These are phyloP conservation scores for Epichloe baconii DNA, from an alignment of 2,329 filamentous ascomycete species.

Conservation along the genomic window DNA sequence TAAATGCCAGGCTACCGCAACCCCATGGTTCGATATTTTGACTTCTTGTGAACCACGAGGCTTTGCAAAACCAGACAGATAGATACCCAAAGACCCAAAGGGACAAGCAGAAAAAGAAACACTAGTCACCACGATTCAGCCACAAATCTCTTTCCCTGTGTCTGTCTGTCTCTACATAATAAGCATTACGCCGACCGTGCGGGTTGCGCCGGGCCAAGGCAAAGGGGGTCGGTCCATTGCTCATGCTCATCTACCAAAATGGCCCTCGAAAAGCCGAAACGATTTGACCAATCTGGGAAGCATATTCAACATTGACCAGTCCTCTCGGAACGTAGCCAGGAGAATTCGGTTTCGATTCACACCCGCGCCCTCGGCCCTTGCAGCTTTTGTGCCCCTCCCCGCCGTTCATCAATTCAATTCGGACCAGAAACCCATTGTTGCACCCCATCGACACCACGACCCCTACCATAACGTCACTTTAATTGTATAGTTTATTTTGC, in stretches of 20 bases:
- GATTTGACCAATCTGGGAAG: not conserved
- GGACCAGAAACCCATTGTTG: not conserved
- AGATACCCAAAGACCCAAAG: too few species aligned
- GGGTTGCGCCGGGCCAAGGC: slow-evolving; percentile 6
- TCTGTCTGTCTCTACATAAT: too few species aligned
- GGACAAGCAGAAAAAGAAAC: too few species aligned
- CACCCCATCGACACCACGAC: not conserved
- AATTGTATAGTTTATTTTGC: not conserved
- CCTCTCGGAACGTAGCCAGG: not conserved
- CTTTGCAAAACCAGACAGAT: too few species aligned
- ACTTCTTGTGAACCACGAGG: too few species aligned
- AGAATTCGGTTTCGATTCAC: not conserved
- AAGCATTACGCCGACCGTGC: not conserved
- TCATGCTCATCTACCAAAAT: too few species aligned
- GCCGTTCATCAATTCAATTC: not conserved
- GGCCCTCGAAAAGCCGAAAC: too few species aligned
- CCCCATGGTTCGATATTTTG: too few species aligned
- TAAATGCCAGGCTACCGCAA: too few species aligned
- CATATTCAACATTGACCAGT: not conserved
- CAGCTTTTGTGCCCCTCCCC: slow-evolving; percentile 6
- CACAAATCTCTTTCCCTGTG: too few species aligned
- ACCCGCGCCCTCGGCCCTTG: not conserved
- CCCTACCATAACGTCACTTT: not conserved
- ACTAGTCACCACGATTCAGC: too few species aligned
- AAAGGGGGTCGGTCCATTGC: not conserved